These are phyloP conservation scores for Paradendryphiella salina DNA, from an alignment of 2,329 filamentous ascomycete species.

Conservation along the genomic window DNA sequence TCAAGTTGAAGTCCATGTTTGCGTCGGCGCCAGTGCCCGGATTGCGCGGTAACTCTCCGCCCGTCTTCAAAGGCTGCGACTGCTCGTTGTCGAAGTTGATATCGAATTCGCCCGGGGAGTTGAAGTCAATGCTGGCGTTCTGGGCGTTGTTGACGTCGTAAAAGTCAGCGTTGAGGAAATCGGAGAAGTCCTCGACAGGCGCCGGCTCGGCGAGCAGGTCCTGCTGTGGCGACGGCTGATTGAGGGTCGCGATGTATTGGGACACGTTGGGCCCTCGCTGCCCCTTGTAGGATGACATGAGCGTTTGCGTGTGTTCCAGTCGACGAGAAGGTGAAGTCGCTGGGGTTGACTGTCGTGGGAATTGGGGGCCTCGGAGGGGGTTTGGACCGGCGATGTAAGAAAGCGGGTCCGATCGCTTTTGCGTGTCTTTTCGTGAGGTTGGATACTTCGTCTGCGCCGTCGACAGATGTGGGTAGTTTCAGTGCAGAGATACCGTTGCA, in stretches of 20 bases:
- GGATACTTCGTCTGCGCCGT: neutral
- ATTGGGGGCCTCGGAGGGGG: constrained; percentile 18
- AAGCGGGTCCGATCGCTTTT: constrained; percentile 18
- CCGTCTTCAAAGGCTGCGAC: constrained; percentile 15
- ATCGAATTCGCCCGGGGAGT: constrained; percentile 33
- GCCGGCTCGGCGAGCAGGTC: constrained; percentile 46
- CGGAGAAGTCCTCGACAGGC: constrained; percentile 52
- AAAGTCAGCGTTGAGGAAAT: constrained; percentile 64
- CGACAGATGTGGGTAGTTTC: neutral
- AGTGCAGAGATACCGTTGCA: neutral
- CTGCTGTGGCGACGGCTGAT: constrained; percentile 61
- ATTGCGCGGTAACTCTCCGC: constrained; percentile 20
- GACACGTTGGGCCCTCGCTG: constrained; percentile 85
- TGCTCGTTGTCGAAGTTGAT: constrained; percentile 36
- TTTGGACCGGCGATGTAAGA: constrained; percentile 19
- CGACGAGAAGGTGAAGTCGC: constrained; percentile 16
- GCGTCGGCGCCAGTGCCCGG: constrained; percentile 24
- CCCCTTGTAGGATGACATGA: constrained; percentile 74
- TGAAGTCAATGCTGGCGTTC: constrained; percentile 31
- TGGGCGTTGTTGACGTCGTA: constrained; percentile 64
- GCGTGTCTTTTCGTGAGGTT: constrained; percentile 1
- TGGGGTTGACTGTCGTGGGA: constrained; percentile 16
- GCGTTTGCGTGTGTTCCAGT: constrained; percentile 15
- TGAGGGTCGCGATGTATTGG: constrained; percentile 84
- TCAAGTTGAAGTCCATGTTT: constrained; percentile 44